A percentile compares a stretch with the other conserved stretches of the same genome.
Conservation (phyloP, 371 early-diverging fungal species). For the Mucor indicus region DNA sequence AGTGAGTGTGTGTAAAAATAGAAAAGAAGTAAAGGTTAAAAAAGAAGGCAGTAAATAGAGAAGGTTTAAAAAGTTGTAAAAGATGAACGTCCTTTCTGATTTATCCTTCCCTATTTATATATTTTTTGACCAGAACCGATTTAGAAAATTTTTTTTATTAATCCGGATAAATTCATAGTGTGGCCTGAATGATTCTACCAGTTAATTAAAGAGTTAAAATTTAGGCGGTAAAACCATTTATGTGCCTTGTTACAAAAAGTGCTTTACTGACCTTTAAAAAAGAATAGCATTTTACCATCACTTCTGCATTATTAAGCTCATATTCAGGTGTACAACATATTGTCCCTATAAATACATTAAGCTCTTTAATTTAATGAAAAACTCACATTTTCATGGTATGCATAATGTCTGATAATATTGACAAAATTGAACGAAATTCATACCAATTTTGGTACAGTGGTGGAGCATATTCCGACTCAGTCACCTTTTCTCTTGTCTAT, state of each 20-base stretch:
- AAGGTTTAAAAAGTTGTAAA: neutral
- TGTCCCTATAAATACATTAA: no score
- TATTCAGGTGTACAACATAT: no score
- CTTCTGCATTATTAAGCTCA: no score
- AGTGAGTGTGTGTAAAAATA: neutral
- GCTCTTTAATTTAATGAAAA: no score
- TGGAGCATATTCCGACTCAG: no score
- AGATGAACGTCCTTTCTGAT: neutral
- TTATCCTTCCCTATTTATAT: constrained; percentile 7
- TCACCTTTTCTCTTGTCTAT: no score
- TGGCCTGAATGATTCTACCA: constrained; percentile 24
- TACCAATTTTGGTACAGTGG: no score
- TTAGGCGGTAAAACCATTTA: constrained; percentile 24
- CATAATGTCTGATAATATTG: no score
- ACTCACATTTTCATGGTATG: no score
- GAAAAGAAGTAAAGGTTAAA: neutral
- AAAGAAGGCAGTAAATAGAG: neutral
- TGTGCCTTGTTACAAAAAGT: constrained; percentile 4
- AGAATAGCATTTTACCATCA: neutral
- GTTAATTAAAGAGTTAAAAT: neutral
- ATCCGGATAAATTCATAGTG: constrained; percentile 12
- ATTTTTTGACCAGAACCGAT: neutral
- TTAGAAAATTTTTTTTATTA: neutral
- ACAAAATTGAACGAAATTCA: no score
- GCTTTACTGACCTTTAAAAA: constrained; percentile 12